Base-by-base conservation (phyloP, 768 basidiomycete genomes). In the Suillus alpinus region DNA sequence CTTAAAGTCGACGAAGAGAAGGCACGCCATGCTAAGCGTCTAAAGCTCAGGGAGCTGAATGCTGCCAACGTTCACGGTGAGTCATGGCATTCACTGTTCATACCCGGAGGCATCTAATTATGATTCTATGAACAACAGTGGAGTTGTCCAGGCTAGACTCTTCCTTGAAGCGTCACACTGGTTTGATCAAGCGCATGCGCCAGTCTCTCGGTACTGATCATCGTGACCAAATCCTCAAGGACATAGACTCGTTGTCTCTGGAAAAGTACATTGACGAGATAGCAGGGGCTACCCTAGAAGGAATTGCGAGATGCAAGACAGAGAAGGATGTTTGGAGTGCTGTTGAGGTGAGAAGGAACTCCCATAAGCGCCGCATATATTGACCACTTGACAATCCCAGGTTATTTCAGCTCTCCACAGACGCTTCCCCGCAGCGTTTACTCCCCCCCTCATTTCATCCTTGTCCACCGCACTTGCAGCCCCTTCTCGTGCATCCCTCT, bases 201-300 rank as follows among this genome's bases (percentile, higher is more conserved):
- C 92, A 90, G 69, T 92, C 93, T 18, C 81, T 98, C 68, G 91
- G 89, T 16, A 71, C 81, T 41, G 92, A 94, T 67, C 89, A 93
- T 71, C 84, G 82, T 51, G 93, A 95, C 67, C 88, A 92, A 68
- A 87, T 96, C 62, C 77, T 97, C 66, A 98, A 95, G 75, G 97
- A 99, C 68, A 87, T 97, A 64, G 89, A 95, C 63, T 82, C 89
- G 0, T 81, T 99, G 58, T 88, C 93, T 2, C 80, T 99, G 59
- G 94, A 94, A 77, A 98, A 97, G 75, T 98, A 99, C 71, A 81
- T 95, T 52, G 95, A 97, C 69, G 97, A 99, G 76, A 89, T 98
- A 63, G 92, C 90, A 1, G 86, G 86, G 12, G 95, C 95, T 7
- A 81, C 89, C 1, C 77, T 92, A 2, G 97, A 99, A 70, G 97